phyloP scores from a whole-genome alignment of 768 basidiomycete species.

The Collybia sp. region DNA sequence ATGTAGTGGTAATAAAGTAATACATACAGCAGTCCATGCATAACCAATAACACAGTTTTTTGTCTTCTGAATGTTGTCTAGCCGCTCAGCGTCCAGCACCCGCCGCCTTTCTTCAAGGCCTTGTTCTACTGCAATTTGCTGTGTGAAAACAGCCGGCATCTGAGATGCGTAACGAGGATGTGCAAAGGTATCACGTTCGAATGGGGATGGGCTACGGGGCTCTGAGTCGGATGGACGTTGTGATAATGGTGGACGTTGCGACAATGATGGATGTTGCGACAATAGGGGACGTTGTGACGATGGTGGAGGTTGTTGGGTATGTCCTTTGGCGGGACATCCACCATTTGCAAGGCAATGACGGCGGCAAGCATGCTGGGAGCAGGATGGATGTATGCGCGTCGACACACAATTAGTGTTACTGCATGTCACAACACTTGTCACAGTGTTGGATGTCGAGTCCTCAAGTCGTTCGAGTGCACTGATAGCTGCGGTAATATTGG shows the following conservation, averaged over 20 bases:
- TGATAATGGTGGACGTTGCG: slow-evolving; percentile 56
- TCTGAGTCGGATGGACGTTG: not conserved
- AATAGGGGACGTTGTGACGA: slow-evolving; percentile 88
- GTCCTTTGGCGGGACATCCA: slow-evolving; percentile 3
- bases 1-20: not conserved
- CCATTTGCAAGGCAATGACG: slow-evolving; percentile 1
- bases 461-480: no score
- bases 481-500: no score
- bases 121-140: slow-evolving; percentile 2
- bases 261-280: slow-evolving; percentile 88
- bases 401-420: not conserved
- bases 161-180: slow-evolving; percentile 4
- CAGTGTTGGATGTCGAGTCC: no score
- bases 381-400: not conserved
- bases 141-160: slow-evolving; percentile 5
- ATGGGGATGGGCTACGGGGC: not conserved
- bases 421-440: no score
- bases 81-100: not conserved
- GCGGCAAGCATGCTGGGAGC: not conserved
- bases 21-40: slow-evolving; percentile 2
- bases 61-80: not conserved
- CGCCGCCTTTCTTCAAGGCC: not conserved
- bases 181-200: not conserved
- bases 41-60: slow-evolving; percentile 3
- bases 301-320: slow-evolving; percentile 41